These are phyloP conservation scores for Hapsidospora chrysogenum DNA, from an alignment of 495 filamentous ascomycete genomes.

Conservation along the genomic window DNA sequence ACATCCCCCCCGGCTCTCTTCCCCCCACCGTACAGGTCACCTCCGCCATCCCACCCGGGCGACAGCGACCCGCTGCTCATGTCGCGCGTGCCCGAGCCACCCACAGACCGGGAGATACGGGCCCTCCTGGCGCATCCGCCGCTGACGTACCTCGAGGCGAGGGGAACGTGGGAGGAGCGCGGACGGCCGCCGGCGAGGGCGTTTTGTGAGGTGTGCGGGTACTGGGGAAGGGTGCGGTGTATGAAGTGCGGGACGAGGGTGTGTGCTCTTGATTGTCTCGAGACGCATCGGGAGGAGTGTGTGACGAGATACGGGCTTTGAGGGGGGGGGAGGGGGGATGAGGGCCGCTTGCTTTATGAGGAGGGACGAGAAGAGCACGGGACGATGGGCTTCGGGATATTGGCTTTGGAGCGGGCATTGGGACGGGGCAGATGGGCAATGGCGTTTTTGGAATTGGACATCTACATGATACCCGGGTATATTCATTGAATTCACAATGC, in stretches of 20 bases:
- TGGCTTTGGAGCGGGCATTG: not conserved
- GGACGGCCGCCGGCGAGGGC: constrained; percentile 32
- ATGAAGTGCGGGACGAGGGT: constrained; percentile 66
- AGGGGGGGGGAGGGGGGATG: not conserved
- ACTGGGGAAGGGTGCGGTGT: constrained; percentile 78
- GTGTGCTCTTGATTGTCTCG: constrained; percentile 70
- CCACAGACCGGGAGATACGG: constrained; percentile 50
- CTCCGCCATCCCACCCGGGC: constrained; percentile 20
- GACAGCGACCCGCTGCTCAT: constrained; percentile 48
- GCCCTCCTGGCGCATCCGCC: constrained; percentile 53
- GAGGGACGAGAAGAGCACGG: not conserved
- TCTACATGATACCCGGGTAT: not conserved
- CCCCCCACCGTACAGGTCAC: constrained; percentile 11
- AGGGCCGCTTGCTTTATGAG: not conserved
- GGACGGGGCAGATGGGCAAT: too few relatives aligned
- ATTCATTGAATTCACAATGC: not conserved
- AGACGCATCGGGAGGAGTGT: constrained; percentile 59
- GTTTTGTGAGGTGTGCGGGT: constrained; percentile 85
- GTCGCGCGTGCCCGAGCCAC: constrained; percentile 44
- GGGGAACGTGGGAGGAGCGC: constrained; percentile 32
- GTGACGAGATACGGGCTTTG: constrained; percentile 51
- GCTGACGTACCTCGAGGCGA: constrained; percentile 62
- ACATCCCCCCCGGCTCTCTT: constrained; percentile 10
- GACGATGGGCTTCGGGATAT: not conserved
- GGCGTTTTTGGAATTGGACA: not conserved